Evolutionary conservation across 2,329 filamentous ascomycete species (phyloP).

Genomic region (Diaporthe sp.): DNA sequence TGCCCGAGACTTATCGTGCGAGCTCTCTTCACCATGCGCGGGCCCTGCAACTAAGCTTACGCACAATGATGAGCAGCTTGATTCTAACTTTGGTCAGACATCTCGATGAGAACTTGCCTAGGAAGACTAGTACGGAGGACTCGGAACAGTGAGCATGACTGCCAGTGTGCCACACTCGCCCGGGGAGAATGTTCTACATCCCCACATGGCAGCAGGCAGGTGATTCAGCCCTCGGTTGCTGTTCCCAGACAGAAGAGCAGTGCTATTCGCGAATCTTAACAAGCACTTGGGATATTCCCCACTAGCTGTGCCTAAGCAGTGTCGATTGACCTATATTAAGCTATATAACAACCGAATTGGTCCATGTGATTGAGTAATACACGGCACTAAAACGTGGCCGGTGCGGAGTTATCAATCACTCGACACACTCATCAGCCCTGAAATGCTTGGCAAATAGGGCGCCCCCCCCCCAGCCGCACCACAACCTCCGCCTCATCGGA

Average conservation of each 20-base stretch:
- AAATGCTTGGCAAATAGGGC: constrained; percentile 1
- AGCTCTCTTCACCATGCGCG: background rate
- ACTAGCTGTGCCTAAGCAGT: background rate
- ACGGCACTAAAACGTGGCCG: background rate
- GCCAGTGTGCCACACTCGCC: background rate
- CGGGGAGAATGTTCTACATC: background rate
- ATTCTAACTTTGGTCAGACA: background rate
- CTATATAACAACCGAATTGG: background rate
- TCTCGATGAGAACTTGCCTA: background rate
- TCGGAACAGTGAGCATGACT: background rate
- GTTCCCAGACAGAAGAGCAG: background rate
- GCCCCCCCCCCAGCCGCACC: background rate
- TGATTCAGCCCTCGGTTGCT: background rate
- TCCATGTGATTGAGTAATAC: background rate
- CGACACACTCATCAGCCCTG: background rate
- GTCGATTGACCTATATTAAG: constrained; percentile 3
- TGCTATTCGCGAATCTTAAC: background rate
- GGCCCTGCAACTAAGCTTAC: background rate
- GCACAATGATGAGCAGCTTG: background rate
- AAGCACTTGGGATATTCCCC: background rate
- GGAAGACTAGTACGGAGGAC: background rate
- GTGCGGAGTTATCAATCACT: background rate
- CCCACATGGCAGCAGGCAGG: background rate
- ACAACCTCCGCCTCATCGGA: background rate
- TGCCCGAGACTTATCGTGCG: background rate